Base-by-base conservation (phyloP, 345 rosid species). In the Combretum micranthum region DNA sequence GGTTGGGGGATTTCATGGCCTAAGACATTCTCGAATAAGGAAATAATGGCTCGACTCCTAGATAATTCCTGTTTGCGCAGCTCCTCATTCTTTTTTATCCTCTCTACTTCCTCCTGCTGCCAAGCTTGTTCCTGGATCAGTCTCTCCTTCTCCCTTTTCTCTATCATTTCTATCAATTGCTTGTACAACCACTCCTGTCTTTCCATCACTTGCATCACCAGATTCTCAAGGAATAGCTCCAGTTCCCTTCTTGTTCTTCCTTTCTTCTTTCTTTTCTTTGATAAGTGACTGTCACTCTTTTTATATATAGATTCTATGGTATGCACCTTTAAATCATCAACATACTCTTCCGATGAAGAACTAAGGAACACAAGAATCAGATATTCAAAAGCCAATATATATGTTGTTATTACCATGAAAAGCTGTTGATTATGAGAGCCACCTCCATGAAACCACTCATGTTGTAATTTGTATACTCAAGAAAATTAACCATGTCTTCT, bases 181-280 rank as follows among this genome's bases (percentile, higher is more conserved):
- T 61, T 62, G 59, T 85, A 80, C 86, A 91, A 78, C 74, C 75
- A 73, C 68, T 91, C 96, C 56, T 91, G 98, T 76, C 76, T 77
- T 32, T 76, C 86, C 85, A 87, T 76, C 71, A 91, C 72, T 59
- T 61, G 69, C 69, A 52, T 57, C 51, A 77, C 82, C 80, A 83
- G 54, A 55, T 64, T 67, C 58, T 76, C 85, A 77, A 91, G 52
- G 50, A 77, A 77, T 44, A 45, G 44, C 72, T 85, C 70, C 1
- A 85, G 52, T 63, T 75, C 68, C n/a, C 63, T 65, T 69, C 68
- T 67, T 0, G 56, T 57, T 66, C 75, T 55, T 69, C 94, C 71
- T 71, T 82, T 88, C 64, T 85, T 73, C 75, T 79, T 87, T 57
- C 60, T 71, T 13, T 49, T 75, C 10, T 52, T 59, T 11, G 9